Conservation (phyloP, 1,284 basidiomycete genomes). For the Malassezia yamatoensis region DNA sequence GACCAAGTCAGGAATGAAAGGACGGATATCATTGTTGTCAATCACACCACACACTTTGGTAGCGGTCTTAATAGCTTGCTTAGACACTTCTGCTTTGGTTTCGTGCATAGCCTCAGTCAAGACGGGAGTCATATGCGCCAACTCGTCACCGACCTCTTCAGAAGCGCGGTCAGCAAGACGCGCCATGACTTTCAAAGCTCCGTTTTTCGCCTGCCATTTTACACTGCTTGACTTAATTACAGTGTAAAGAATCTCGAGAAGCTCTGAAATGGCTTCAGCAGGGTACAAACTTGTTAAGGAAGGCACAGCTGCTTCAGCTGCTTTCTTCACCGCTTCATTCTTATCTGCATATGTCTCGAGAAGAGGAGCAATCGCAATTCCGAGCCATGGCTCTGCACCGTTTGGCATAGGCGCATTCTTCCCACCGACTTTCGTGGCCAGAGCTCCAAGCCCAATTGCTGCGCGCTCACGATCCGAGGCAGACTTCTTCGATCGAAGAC, state of each 20-base stretch:
- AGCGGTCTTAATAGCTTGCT: conserved; percentile 82
- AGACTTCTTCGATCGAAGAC: conserved; percentile 71
- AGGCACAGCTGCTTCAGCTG: conserved; percentile 72
- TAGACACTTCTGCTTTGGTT: conserved; percentile 85
- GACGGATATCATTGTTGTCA: conserved; percentile 83
- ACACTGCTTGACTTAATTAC: conserved; percentile 62
- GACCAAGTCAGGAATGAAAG: conserved; percentile 81
- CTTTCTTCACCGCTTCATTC: conserved; percentile 76
- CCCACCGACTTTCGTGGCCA: conserved; percentile 46
- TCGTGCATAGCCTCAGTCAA: conserved; percentile 91
- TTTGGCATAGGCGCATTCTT: conserved; percentile 55
- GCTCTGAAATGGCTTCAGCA: conserved; percentile 60
- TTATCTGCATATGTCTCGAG: conserved; percentile 88
- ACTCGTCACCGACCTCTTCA: conserved; percentile 72
- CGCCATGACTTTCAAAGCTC: conserved; percentile 63
- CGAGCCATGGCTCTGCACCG: conserved; percentile 68
- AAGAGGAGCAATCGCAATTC: conserved; percentile 66
- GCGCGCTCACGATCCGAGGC: conserved; percentile 86
- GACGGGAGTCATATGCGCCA: conserved; percentile 72
- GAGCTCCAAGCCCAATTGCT: conserved; percentile 57
- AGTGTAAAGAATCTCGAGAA: conserved; percentile 63
- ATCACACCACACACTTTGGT: conserved; percentile 81
- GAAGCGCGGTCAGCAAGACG: conserved; percentile 62
- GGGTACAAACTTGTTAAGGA: conserved; percentile 73
- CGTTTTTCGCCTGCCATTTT: conserved; percentile 92